Conservation (phyloP, 2,329 filamentous ascomycete species). For the Rhynchosporium graminicola region DNA sequence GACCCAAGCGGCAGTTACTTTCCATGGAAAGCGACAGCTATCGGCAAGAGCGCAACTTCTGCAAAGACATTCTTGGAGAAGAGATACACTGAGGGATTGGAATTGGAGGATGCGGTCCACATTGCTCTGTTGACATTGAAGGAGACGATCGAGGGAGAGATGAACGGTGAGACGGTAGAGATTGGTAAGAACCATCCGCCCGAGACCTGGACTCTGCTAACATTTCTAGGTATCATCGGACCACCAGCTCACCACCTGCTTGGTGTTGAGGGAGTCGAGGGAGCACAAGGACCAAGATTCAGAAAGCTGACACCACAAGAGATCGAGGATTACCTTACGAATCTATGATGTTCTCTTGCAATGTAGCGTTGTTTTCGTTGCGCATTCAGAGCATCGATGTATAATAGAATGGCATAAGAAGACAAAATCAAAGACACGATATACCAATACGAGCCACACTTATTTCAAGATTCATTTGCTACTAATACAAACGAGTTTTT, state of each 20-base stretch:
- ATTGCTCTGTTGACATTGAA: slow-evolving; percentile 96
- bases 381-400: slow-evolving; percentile 36
- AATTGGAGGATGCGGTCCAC: slow-evolving; percentile 97
- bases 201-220: slow-evolving; percentile 28
- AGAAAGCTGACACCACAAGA: slow-evolving; percentile 95
- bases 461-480: slow-evolving; percentile 19
- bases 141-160: slow-evolving; percentile 99
- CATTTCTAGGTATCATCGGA: slow-evolving; percentile 78
- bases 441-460: slow-evolving; percentile 31
- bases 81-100: slow-evolving; percentile 94
- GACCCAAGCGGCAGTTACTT: slow-evolving; percentile 99
- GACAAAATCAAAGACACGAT: slow-evolving; percentile 37
- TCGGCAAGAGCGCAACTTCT: slow-evolving; percentile 96
- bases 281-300: slow-evolving; percentile 82
- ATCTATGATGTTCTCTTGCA: slow-evolving; percentile 61
- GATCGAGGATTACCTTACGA: slow-evolving; percentile 99
- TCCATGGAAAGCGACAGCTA: slow-evolving; percentile 98
- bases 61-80: slow-evolving; percentile 99
- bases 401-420: slow-evolving; percentile 43
- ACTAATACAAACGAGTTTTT: slow-evolving; percentile 40
- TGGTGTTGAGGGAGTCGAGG: slow-evolving; percentile 86
- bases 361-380: slow-evolving; percentile 29
- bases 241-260: slow-evolving; percentile 91
- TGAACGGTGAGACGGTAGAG: slow-evolving; percentile 98
- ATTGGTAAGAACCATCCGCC: slow-evolving; percentile 63